Conservation (phyloP, 2,329 filamentous ascomycete genomes). For the Biscogniauxia mediterranea region DNA sequence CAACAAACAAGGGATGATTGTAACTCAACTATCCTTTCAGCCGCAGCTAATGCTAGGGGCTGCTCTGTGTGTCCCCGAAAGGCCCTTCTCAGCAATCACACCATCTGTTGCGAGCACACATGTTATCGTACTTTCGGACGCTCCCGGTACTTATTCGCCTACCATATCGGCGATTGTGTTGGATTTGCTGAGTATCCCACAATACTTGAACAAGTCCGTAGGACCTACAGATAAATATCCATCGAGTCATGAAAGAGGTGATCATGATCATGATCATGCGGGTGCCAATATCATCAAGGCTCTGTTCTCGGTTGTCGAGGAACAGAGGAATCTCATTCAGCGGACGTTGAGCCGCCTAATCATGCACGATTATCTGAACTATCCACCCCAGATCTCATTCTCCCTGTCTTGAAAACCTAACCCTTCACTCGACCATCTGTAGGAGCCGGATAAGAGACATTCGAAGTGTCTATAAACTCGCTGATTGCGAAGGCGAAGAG, state of each 20-base stretch:
- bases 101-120: not conserved
- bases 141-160: not conserved
- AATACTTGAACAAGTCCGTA: not conserved
- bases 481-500: not conserved
- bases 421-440: not conserved
- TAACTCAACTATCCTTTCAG: not conserved
- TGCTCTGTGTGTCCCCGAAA: too few relatives aligned
- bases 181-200: not conserved
- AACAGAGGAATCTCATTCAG: not conserved
- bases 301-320: not conserved
- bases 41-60: not conserved
- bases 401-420: too few relatives aligned
- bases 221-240: not conserved
- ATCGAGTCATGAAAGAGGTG: not conserved
- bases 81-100: not conserved
- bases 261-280: not conserved
- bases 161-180: not conserved
- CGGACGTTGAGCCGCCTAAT: not conserved
- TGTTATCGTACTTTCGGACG: not conserved
- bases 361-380: too few relatives aligned
- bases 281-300: not conserved
- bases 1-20: slow-evolving; percentile 17
- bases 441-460: not conserved
- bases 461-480: not conserved
- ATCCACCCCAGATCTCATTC: too few relatives aligned